These are phyloP conservation scores for Naegleria gruberi DNA, from an alignment of 208 protist genomes.

Conservation along the genomic window DNA sequence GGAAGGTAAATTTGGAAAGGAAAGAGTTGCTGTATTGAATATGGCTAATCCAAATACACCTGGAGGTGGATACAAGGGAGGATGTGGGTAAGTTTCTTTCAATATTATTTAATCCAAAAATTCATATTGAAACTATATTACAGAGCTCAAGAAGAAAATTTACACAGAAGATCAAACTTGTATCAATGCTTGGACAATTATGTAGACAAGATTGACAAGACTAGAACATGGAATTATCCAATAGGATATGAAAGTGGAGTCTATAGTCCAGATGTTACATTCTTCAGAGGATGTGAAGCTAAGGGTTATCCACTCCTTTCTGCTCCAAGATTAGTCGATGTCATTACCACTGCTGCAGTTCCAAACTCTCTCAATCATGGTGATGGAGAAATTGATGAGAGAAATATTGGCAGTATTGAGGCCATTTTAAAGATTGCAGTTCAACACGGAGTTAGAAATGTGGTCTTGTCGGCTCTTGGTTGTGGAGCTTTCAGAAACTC, in stretches of 20 bases:
- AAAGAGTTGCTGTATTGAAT: constrained; percentile 23
- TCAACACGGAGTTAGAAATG: neutral
- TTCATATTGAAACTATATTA: neutral
- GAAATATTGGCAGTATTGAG: neutral
- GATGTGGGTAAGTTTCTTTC: neutral
- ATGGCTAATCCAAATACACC: constrained; percentile 19
- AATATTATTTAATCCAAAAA: neutral
- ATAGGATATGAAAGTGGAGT: constrained; percentile 22
- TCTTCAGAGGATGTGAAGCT: constrained; percentile 27
- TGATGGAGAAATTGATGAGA: neutral
- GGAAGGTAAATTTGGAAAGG: neutral
- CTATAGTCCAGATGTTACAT: constrained; percentile 19
- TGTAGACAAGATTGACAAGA: neutral
- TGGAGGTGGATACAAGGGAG: constrained; percentile 8
- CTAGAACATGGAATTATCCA: constrained; percentile 7
- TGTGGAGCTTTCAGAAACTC: constrained; percentile 25
- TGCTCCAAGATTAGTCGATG: neutral
- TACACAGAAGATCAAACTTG: constrained; percentile 28
- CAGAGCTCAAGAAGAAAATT: constrained; percentile 32
- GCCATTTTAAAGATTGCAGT: constrained; percentile 3
- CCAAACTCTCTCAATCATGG: neutral
- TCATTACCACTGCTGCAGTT: constrained; percentile 23
- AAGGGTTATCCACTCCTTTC: constrained; percentile 26
- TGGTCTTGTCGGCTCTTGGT: constrained; percentile 26
- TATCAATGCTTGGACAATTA: neutral